phyloP scores from a whole-genome alignment of 352 stramenopile genomes.

The Globisporangium polare region DNA sequence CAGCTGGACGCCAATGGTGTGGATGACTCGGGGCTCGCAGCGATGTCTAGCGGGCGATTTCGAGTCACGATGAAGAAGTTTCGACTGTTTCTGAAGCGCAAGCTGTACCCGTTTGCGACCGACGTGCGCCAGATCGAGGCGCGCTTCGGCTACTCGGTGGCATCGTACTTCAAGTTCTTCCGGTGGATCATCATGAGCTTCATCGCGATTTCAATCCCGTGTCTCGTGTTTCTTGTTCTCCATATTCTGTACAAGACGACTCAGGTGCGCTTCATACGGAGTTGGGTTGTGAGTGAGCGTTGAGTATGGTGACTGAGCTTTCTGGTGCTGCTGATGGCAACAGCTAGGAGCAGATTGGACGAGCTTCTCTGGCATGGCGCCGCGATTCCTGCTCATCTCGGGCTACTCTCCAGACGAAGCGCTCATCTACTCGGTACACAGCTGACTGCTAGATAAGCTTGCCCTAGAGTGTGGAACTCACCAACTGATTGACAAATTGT shows the following conservation, averaged over 20 bases:
- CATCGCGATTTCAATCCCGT: slow-evolving; percentile 45
- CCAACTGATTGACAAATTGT: not conserved
- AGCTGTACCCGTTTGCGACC: slow-evolving; percentile 46
- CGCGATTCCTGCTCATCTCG: slow-evolving; percentile 52
- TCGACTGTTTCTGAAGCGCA: slow-evolving; percentile 22
- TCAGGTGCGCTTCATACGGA: slow-evolving; percentile 16
- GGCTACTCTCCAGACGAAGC: slow-evolving; percentile 53
- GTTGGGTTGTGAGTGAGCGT: not conserved
- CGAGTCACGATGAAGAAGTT: slow-evolving; percentile 29
- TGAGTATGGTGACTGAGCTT: not conserved
- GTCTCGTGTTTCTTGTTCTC: slow-evolving; percentile 44
- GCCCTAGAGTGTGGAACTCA: not conserved
- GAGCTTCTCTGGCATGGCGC: slow-evolving; percentile 39
- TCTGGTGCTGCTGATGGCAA: not conserved
- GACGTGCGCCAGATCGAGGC: slow-evolving; percentile 76
- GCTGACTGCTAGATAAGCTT: not conserved
- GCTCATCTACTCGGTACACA: slow-evolving; percentile 44
- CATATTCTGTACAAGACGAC: slow-evolving; percentile 37
- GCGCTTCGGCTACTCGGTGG: slow-evolving; percentile 75
- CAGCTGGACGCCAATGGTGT: slow-evolving; percentile 33
- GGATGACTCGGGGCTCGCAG: slow-evolving; percentile 20
- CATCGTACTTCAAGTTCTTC: slow-evolving; percentile 79
- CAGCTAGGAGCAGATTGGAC: slow-evolving; percentile 2
- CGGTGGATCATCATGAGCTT: slow-evolving; percentile 78
- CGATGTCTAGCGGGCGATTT: not conserved